phyloP scores from a whole-genome alignment of 768 basidiomycete genomes.

The Lactarius akahatsu region DNA sequence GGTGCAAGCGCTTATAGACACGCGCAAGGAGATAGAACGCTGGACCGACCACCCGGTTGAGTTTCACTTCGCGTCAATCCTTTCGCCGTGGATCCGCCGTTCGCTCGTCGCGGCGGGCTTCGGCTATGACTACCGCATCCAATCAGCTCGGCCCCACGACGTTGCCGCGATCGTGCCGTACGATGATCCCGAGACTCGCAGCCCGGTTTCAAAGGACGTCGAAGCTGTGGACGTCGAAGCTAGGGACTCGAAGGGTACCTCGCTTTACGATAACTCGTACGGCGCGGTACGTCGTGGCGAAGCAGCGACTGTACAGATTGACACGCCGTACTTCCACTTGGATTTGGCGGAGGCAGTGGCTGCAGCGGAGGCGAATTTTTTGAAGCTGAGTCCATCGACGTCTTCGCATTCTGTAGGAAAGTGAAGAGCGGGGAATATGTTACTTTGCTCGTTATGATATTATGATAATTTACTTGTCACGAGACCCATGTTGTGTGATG shows the following conservation, averaged over 20 bases:
- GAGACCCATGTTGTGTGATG: not conserved
- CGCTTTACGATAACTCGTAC: slow-evolving; percentile 15
- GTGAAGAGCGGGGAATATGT: not conserved
- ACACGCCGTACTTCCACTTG: slow-evolving; percentile 90
- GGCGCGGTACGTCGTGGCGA: slow-evolving; percentile 23
- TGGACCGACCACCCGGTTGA: slow-evolving; percentile 79
- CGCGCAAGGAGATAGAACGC: slow-evolving; percentile 81
- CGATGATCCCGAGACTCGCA: slow-evolving; percentile 41
- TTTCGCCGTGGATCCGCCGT: slow-evolving; percentile 92
- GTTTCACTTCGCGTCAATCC: slow-evolving; percentile 93
- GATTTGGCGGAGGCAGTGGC: slow-evolving; percentile 36
- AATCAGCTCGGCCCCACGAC: slow-evolving; percentile 47
- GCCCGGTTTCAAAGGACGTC: slow-evolving; percentile 28
- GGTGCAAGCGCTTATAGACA: slow-evolving; percentile 87
- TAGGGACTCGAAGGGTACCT: not conserved
- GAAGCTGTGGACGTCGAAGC: slow-evolving; percentile 14
- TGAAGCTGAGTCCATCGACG: not conserved
- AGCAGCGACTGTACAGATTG: slow-evolving; percentile 42
- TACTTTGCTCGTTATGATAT: not conserved
- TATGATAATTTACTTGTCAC: not conserved
- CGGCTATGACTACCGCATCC: slow-evolving; percentile 59
- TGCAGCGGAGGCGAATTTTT: slow-evolving; percentile 33
- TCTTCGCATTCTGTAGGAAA: not conserved
- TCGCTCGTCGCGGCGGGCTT: slow-evolving; percentile 90
- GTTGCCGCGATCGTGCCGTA: slow-evolving; percentile 78